Evolutionary conservation across 371 early-diverging fungal species (phyloP).

Genomic region (Vairimorpha necatrix): DNA sequence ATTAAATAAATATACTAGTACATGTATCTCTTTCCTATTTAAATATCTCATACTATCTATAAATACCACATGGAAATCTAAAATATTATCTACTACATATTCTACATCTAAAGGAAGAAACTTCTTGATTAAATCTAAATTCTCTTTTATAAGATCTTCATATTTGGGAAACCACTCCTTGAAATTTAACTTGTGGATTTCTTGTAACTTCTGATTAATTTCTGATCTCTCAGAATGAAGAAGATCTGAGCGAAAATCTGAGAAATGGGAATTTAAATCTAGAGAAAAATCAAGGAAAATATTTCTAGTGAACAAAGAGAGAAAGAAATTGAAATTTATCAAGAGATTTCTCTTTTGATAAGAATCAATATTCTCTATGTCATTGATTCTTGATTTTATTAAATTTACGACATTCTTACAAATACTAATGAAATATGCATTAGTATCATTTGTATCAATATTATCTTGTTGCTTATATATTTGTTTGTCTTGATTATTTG

Average conservation of each 20-base stretch:
- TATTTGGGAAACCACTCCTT: constrained; percentile 51
- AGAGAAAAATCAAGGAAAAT: constrained; percentile 32
- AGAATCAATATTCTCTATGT: constrained; percentile 39
- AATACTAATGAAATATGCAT: not conserved
- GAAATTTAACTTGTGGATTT: constrained; percentile 33
- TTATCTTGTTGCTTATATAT: too few relatives aligned
- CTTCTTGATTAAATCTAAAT: constrained; percentile 14
- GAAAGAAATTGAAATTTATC: constrained; percentile 53
- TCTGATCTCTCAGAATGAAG: not conserved
- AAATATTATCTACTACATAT: constrained; percentile 20
- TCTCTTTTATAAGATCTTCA: constrained; percentile 38
- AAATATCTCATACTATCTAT: constrained; percentile 48
- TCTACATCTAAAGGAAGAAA: constrained; percentile 5
- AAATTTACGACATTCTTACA: constrained; percentile 21
- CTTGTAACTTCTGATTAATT: constrained; percentile 18
- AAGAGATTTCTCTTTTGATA: constrained; percentile 58
- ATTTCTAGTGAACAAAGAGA: constrained; percentile 35
- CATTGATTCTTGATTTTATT: constrained; percentile 50
- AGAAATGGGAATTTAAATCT: constrained; percentile 4
- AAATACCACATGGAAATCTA: constrained; percentile 33
- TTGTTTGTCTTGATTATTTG: too few relatives aligned
- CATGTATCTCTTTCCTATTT: constrained; percentile 51
- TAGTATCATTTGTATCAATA: not conserved
- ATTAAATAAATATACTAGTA: constrained; percentile 36
- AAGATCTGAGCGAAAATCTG: not conserved